phyloP scores from a whole-genome alignment of 306 rosid genomes.

The Luffa acutangula region DNA sequence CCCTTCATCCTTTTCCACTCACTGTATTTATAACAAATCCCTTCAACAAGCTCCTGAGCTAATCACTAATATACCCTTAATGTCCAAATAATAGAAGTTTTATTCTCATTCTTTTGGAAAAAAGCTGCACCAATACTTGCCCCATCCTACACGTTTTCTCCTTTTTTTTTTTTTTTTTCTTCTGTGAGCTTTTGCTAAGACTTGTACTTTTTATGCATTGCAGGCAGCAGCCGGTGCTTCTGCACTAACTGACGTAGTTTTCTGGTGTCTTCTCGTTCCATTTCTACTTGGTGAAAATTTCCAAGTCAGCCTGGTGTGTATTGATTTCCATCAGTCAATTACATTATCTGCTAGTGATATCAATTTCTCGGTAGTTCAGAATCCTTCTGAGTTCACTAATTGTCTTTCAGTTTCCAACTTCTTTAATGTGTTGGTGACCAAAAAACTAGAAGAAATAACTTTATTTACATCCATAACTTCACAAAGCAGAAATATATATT shows the following conservation, averaged over 20 bases:
- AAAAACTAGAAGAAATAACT: not conserved
- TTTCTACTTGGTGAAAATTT: slow-evolving; percentile 47
- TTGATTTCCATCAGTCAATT: not conserved
- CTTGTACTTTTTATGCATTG: slow-evolving; percentile 17
- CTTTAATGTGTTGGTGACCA: not conserved
- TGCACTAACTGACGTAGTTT: slow-evolving; percentile 61
- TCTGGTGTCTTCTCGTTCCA: slow-evolving; percentile 78
- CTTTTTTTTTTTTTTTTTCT: not conserved
- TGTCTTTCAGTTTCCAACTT: not conserved
- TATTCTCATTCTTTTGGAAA: not conserved
- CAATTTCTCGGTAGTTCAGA: not conserved
- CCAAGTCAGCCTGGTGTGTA: slow-evolving; percentile 46
- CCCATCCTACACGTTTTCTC: not conserved
- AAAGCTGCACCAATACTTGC: not conserved
- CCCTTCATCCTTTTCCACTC: not conserved
- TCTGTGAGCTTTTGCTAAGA: not conserved
- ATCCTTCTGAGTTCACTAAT: not conserved
- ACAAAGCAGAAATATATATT: not conserved
- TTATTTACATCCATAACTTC: not conserved
- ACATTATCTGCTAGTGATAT: not conserved
- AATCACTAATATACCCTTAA: too few relatives aligned
- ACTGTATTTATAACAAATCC: too few relatives aligned
- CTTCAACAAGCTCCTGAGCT: too few relatives aligned
- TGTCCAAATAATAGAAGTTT: not conserved
- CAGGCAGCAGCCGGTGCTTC: slow-evolving; percentile 91